Evolutionary conservation across 2,329 filamentous ascomycete genomes (phyloP), one percentile per base, ranked within the genome.

Genomic region (Ophiostoma ulmi): DNA sequence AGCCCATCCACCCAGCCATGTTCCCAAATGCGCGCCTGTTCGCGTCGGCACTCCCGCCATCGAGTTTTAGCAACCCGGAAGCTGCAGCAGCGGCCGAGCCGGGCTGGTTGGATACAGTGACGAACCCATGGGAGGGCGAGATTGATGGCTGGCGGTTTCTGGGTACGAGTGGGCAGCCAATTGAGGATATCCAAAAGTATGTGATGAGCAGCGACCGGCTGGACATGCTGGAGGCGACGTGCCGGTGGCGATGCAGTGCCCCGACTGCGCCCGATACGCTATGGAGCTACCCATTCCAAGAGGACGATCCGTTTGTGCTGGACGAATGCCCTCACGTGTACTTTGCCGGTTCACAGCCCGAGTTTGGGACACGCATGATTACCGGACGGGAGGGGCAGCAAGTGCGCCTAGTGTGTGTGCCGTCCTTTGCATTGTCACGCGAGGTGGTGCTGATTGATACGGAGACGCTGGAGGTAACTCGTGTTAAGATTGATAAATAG

Each of bases 241-340:
- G 97, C 74, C 86, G 93, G 72, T 99, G 95, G 95, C 87, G 95
- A 73, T 92, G 93, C 77, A 89, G 89, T 74, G 95, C 95, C 5
- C 95, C 95, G 1, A 99, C 95, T 0, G 95, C 95, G 1, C 95
- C 96, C 0, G 96, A 99, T 80, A 99, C 96, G 0, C 78, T 99
- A 63, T 97, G 93, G 92, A 94, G 91, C 77, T 99, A 98, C 77
- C 95, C 95, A 0, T 99, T 97, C 80, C 94, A 98, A 80, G 91
- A 95, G 22, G 87, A 93, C 68, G 96, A 99, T 77, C 93, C 92
- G 0, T 96, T 98, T 77, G 90, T 98, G 63, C 85, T 99, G 76
- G 87, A 90, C 73, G 83, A 88, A 22, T 97, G 92, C 73, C 95
- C 95, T 2, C 94, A 99, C 77, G 83, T 99, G 41, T 98, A 93